These are phyloP conservation scores for Camillea tinctor DNA, from an alignment of 2,329 filamentous ascomycete species.

Conservation along the genomic window DNA sequence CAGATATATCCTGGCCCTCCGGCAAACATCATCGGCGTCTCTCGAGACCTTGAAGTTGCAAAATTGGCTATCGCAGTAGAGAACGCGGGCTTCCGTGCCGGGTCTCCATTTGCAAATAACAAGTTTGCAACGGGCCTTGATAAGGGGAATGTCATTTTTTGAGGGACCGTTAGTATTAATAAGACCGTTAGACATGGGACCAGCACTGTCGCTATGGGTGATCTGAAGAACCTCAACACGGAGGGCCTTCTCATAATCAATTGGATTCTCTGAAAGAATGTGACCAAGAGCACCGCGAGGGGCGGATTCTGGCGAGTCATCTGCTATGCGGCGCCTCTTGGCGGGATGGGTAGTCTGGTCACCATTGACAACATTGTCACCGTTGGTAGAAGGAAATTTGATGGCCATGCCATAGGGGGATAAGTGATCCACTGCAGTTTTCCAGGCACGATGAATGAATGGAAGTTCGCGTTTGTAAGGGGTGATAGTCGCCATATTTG, in stretches of 20 bases:
- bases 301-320: constrained; percentile 36
- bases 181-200: constrained; percentile 35
- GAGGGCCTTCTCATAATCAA: constrained; percentile 40
- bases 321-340: constrained; percentile 51
- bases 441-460: constrained; percentile 56
- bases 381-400: constrained; percentile 39
- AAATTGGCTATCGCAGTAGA: constrained; percentile 54
- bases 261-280: constrained; percentile 23
- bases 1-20: constrained; percentile 48
- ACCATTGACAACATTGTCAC: constrained; percentile 38
- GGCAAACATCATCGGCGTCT: constrained; percentile 45
- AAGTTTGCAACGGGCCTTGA: constrained; percentile 44
- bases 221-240: constrained; percentile 55
- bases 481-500: constrained; percentile 48
- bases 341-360: constrained; percentile 39
- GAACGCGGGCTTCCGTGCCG: constrained; percentile 38
- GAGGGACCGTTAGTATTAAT: constrained; percentile 37
- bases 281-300: constrained; percentile 21
- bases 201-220: constrained; percentile 46
- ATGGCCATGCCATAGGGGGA: constrained; percentile 45
- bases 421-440: constrained; percentile 44
- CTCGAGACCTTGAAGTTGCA: constrained; percentile 52
- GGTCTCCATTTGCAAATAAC: constrained; percentile 36
- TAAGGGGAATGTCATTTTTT: constrained; percentile 34
- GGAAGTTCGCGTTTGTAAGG: constrained; percentile 49